Evolutionary conservation across 176 grass and related monocot genomes (phyloP), one percentile per base, ranked within the genome.

Genomic region (Ensete ventricosum): DNA sequence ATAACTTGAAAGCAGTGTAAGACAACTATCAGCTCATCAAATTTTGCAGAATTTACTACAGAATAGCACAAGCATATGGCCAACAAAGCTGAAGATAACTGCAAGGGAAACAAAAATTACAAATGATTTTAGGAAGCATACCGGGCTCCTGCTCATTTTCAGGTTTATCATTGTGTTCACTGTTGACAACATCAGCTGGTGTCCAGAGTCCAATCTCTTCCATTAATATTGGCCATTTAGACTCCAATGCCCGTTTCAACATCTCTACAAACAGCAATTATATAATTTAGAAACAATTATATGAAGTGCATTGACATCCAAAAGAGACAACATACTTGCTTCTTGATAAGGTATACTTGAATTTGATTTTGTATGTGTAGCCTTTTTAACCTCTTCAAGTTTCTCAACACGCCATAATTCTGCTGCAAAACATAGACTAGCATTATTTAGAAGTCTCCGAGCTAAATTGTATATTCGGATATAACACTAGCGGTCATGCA

Each of bases 131-230:
- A 69, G 72, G 57, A 54, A 50, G 53, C 26, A 69, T 78, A 96
- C 94, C 95, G 83, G 25, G 17, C 8, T 99, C 90, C 24, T 80
- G 95, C 73, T 94, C 95, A 77, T 94, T 87, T 74, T 83, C 78
- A 84, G 90, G 88, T 80, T 91, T 94, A 73, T 99, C 88, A 71
- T 99, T 63, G 62, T 94, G 84, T 71, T 87, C 84, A 7, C 62
- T 83, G 58, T 94, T 82, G 23, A 79, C 80, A 52, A 91, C 70
- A 81, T 89, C 81, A 72, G 67, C 27, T 85, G 90, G 84, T 71
- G 94, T 82, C 82, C 84, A 99, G 78, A 93, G 84, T 75, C 84
- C 86, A 89, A 94, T 89, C 73, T 90, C 90, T 27, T 87, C 88
- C 84, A 94, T 62, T 24, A 99, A 64, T 25, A 73, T 64, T 84